Evolutionary conservation across 805 yeast species (phyloP).

Genomic region (Candida insectalens): DNA sequence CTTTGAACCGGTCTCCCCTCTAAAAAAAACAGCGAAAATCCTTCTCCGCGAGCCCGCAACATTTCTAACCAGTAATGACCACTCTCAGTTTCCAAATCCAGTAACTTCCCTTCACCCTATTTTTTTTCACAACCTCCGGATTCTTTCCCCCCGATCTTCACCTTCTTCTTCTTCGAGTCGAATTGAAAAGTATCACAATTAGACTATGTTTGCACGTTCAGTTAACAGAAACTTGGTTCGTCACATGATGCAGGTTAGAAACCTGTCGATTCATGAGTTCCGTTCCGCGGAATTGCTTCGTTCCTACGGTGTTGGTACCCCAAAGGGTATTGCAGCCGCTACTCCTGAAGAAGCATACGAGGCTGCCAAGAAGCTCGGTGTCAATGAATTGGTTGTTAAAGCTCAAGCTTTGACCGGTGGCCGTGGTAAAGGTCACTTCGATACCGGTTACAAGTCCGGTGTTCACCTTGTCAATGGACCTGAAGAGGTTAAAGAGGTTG

Average conservation of each 20-base stretch:
- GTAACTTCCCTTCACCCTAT: no score
- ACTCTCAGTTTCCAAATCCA: no score
- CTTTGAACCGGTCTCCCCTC: no score
- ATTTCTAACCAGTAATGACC: no score
- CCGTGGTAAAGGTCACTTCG: conserved; percentile 98
- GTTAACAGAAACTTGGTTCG: conserved; percentile 10
- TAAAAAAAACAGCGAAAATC: no score
- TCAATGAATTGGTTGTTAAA: conserved; percentile 84
- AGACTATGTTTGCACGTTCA: conserved; percentile 17
- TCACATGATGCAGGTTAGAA: conserved; percentile 35
- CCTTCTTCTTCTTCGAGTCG: no score
- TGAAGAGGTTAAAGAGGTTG: conserved; percentile 77
- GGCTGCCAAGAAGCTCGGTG: conserved; percentile 66
- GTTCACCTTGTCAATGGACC: conserved; percentile 82
- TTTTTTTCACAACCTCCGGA: no score
- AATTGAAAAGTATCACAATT: no score
- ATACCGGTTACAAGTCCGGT: conserved; percentile 93
- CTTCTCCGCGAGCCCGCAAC: no score
- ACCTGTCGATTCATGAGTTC: conserved; percentile 88
- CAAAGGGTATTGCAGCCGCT: conserved; percentile 83
- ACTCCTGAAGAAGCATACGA: conserved; percentile 83
- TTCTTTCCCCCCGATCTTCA: no score
- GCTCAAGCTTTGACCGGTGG: conserved; percentile 99
- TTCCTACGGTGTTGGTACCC: conserved; percentile 80
- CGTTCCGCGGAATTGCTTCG: conserved; percentile 85